Base-by-base conservation (phyloP, 768 basidiomycete species). In the Boletus edulis region DNA sequence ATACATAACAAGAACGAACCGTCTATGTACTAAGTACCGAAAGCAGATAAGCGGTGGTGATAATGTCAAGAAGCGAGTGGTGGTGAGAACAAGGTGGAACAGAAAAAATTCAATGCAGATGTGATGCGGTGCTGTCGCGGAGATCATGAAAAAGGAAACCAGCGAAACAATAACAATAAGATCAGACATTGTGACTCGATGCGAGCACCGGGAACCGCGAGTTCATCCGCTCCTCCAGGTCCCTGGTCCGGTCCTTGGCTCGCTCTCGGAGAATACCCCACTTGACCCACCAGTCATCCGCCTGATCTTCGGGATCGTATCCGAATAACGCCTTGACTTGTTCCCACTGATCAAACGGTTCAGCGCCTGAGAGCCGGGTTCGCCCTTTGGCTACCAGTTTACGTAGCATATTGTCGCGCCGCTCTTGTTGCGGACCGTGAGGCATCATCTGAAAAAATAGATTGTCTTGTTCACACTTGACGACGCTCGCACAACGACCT, bases 241-340 rank as follows among this genome's bases (percentile, higher is more conserved):
- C 60, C 48, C 24, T 57, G 12, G 46, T 55, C 13, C 68, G 63
- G 41, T 58, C 58, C 46, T 61, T 64, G 54, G 74, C 73, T 27
- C 73, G 60, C 62, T 80, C 72, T 43, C 71, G 70, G 54, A 81
- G 70, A 17, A 73, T 54, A 9, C 81, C 81, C 81, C 81, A 83
- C 37, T 79, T 80, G 12, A 78, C 74, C 83, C 83, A 86, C 82
- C 83, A 86, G 61, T 84, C 81, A 37, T 83, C 83, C 22, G 81
- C 84, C 46, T 76, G 73, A 44, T 86, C 83, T 38, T 72, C 75
- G 10, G 82, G 76, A 58, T 82, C 78, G 59, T 83, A 79, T 14
- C 71, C 68, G 51, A 78, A 81, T 55, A 84, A 59, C 22, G 73
- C 75, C 51, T 80, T 70, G 55, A 83, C 76, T 39, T 75, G 73